Percentiles rank a stretch among this genome's conserved stretches.
phyloP scores from a whole-genome alignment of 2,329 filamentous ascomycete species.

The Colletotrichum sidae region DNA sequence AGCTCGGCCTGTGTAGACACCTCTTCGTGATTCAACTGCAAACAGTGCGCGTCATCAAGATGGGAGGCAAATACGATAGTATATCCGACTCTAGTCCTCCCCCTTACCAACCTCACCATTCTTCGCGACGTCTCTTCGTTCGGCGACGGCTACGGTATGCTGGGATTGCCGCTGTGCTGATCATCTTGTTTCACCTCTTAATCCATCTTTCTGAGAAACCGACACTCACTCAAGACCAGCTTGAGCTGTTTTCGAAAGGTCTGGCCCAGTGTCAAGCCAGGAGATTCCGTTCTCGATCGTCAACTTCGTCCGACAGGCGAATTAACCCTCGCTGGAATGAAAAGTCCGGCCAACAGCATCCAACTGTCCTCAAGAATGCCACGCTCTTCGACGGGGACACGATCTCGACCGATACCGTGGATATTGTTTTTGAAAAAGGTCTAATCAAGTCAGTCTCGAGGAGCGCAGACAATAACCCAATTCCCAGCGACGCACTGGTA shows the following conservation, averaged over 20 bases:
- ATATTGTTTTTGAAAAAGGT: slow-evolving; percentile 51
- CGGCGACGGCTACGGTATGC: slow-evolving; percentile 3
- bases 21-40: background rate
- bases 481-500: slow-evolving; percentile 33
- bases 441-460: slow-evolving; percentile 41
- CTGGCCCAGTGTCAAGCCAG: background rate
- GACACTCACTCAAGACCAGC: background rate
- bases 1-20: too few species aligned
- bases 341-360: background rate
- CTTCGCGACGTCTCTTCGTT: background rate
- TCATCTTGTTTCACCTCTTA: slow-evolving; percentile 1
- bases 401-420: slow-evolving; percentile 46
- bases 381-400: slow-evolving; percentile 56
- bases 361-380: slow-evolving; percentile 51
- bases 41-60: background rate
- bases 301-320: background rate
- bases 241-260: background rate
- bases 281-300: background rate
- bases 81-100: slow-evolving; percentile 14
- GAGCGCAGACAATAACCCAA: slow-evolving; percentile 2
- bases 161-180: background rate
- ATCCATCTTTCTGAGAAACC: background rate
- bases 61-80: slow-evolving; percentile 6
- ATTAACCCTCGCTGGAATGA: slow-evolving; percentile 19
- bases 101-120: slow-evolving; percentile 4